phyloP scores from a whole-genome alignment of 768 basidiomycete species.

The Pulveroboletus ravenelii region DNA sequence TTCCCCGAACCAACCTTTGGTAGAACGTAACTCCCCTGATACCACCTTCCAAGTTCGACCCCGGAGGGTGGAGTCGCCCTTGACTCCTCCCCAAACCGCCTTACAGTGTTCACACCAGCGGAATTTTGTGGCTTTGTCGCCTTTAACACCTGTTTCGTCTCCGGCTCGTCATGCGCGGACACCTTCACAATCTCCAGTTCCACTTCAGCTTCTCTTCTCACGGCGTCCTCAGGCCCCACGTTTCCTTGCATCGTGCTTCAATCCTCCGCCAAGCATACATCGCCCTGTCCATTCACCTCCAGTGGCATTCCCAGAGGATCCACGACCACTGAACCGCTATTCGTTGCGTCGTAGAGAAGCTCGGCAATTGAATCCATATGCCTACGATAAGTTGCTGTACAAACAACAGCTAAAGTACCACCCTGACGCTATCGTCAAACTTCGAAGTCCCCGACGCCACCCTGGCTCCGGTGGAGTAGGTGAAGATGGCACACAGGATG shows the following conservation, averaged over 20 bases:
- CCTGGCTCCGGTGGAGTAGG: constrained; percentile 23
- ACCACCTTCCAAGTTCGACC: not conserved
- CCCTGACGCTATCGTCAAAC: constrained; percentile 67
- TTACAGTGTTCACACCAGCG: constrained; percentile 5
- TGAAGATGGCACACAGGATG: constrained; percentile 30
- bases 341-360: constrained; percentile 50
- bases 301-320: constrained; percentile 14
- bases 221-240: not conserved
- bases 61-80: not conserved
- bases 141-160: constrained; percentile 22
- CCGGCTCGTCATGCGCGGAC: constrained; percentile 3
- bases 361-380: constrained; percentile 60
- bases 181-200: constrained; percentile 21
- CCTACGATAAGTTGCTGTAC: constrained; percentile 50
- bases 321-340: constrained; percentile 37
- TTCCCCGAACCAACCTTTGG: constrained; percentile 7
- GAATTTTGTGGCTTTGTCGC: constrained; percentile 8
- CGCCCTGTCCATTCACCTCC: constrained; percentile 1
- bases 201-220: constrained; percentile 14
- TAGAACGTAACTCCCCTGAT: not conserved
- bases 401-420: constrained; percentile 44
- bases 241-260: not conserved
- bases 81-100: constrained; percentile 17
- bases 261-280: constrained; percentile 1
- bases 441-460: constrained; percentile 34